Evolutionary conservation across 345 rosid species (phyloP).

Genomic region (Carallia brachiata): DNA sequence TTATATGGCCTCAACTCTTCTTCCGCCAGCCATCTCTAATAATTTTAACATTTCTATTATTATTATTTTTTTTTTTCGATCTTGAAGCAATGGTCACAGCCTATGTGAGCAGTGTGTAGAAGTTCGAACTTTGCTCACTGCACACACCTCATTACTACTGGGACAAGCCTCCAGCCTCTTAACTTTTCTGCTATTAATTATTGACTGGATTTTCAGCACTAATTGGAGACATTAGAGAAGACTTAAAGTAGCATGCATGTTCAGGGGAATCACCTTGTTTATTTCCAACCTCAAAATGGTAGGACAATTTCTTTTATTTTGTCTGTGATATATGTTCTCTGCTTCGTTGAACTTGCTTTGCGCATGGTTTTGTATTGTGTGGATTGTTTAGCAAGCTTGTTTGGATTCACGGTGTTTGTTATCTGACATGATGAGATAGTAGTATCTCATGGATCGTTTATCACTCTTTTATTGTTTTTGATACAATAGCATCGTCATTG

Average conservation of each 20-base stretch:
- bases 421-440: too few relatives aligned
- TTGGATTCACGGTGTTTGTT: background rate
- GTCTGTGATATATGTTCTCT: background rate
- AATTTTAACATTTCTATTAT: slow-evolving; percentile 2
- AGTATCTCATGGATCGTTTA: background rate
- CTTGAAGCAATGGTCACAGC: too few relatives aligned
- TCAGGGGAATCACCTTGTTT: background rate
- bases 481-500: too few relatives aligned
- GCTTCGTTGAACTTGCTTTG: background rate
- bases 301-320: background rate
- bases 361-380: background rate
- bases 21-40: slow-evolving; percentile 30
- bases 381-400: background rate
- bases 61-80: too few relatives aligned
- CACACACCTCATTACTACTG: background rate
- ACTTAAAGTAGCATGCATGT: background rate
- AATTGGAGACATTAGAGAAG: background rate
- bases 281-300: background rate
- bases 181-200: too few relatives aligned
- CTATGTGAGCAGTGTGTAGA: too few relatives aligned
- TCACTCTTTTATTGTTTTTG: background rate
- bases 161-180: too few relatives aligned
- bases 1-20: slow-evolving; percentile 48
- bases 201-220: background rate
- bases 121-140: background rate